These are phyloP conservation scores for Amylocystis lapponica DNA, from an alignment of 768 basidiomycete species.

Conservation along the genomic window DNA sequence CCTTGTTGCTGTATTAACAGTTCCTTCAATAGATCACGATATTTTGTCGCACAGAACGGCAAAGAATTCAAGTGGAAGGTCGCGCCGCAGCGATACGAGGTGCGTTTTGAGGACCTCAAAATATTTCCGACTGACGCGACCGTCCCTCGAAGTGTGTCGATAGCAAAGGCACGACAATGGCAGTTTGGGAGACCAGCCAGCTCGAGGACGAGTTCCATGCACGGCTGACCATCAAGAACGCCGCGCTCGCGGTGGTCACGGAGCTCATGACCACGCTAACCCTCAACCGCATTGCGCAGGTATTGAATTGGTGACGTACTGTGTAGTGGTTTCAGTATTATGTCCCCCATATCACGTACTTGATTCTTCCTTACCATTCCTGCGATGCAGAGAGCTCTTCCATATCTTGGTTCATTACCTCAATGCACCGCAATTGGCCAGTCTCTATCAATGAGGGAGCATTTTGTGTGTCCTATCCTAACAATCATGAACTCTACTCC, in stretches of 20 bases:
- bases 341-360: slow-evolving; percentile 14
- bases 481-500: slow-evolving; percentile 11
- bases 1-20: not conserved
- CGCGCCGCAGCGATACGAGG: slow-evolving; percentile 60
- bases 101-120: slow-evolving; percentile 24
- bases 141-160: slow-evolving; percentile 51
- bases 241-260: slow-evolving; percentile 59
- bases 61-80: slow-evolving; percentile 75
- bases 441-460: slow-evolving; percentile 6
- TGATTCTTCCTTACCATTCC: slow-evolving; percentile 13
- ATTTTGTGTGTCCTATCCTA: slow-evolving; percentile 3
- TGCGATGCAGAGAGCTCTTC: slow-evolving; percentile 2
- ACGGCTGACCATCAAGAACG: slow-evolving; percentile 49
- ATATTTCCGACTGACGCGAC: too few relatives aligned
- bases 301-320: slow-evolving; percentile 44
- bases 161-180: slow-evolving; percentile 47
- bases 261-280: slow-evolving; percentile 74
- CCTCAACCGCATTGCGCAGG: slow-evolving; percentile 65
- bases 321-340: not conserved
- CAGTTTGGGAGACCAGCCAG: slow-evolving; percentile 60
- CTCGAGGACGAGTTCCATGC: slow-evolving; percentile 55
- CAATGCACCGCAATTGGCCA: slow-evolving; percentile 8
- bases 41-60: slow-evolving; percentile 67
- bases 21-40: slow-evolving; percentile 49
- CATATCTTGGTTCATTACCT: slow-evolving; percentile 5